Conservation (phyloP, 2,329 filamentous ascomycete genomes). For the Colletotrichum eleusines region DNA sequence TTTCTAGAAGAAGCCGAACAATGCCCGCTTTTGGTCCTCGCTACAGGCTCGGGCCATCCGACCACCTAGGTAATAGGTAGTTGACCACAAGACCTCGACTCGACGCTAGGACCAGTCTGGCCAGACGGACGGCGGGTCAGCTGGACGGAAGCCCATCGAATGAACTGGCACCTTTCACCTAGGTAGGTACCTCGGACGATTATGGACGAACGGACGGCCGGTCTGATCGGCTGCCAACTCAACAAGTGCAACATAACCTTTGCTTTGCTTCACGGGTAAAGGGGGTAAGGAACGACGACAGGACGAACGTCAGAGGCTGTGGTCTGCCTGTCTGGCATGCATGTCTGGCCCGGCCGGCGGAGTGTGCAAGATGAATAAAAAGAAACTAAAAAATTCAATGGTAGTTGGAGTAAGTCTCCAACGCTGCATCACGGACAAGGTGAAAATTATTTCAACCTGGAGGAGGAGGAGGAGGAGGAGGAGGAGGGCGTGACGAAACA, state of each 20-base stretch:
- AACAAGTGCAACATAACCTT: conserved; percentile 26
- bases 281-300: conserved; percentile 8
- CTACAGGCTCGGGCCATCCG: conserved; percentile 14
- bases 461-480: neutral
- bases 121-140: conserved; percentile 20
- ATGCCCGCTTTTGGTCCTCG: neutral
- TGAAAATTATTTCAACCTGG: conserved; percentile 33
- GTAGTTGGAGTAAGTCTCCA: conserved; percentile 29
- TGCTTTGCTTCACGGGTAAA: neutral
- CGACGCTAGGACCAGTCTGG: conserved; percentile 33
- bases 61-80: neutral
- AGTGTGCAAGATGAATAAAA: neutral
- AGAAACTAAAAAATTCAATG: neutral
- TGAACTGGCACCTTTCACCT: neutral
- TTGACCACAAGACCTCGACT: conserved; percentile 18
- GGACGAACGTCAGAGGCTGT: conserved; percentile 27
- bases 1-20: conserved; percentile 22
- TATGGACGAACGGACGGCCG: neutral
- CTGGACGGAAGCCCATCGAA: conserved; percentile 24
- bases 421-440: conserved; percentile 23
- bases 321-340: conserved; percentile 12
- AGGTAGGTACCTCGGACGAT: too few relatives aligned
- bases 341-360: conserved; percentile 6
- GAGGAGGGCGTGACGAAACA: conserved; percentile 35
- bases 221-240: conserved; percentile 33